phyloP scores from a whole-genome alignment of 352 stramenopile genomes.

The Pythium dissimile region DNA sequence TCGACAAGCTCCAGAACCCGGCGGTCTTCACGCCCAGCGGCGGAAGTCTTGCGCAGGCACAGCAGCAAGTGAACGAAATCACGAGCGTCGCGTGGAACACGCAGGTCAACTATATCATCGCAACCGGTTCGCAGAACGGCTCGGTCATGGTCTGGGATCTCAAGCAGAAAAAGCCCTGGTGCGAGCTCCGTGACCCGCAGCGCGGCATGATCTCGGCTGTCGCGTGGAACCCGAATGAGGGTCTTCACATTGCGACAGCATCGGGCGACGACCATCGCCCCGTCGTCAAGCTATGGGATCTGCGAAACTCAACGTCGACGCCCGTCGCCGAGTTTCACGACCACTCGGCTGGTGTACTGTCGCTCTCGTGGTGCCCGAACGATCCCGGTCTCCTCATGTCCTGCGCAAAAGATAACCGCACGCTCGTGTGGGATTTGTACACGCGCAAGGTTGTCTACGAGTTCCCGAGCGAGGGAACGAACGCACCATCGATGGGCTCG shows the following conservation, averaged over 20 bases:
- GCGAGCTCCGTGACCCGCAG: constrained; percentile 91
- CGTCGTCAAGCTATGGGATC: constrained; percentile 97
- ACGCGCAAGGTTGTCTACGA: constrained; percentile 93
- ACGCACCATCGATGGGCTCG: constrained; percentile 66
- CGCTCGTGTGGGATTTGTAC: constrained; percentile 97
- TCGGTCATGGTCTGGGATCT: constrained; percentile 97
- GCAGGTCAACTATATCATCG: constrained; percentile 97
- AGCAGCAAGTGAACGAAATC: constrained; percentile 82
- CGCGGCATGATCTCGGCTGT: constrained; percentile 90
- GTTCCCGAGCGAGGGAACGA: constrained; percentile 74
- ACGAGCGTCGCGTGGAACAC: constrained; percentile 97
- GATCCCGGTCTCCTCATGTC: constrained; percentile 92
- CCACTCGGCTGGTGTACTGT: constrained; percentile 95
- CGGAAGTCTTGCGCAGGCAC: constrained; percentile 45
- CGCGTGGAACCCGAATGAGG: constrained; percentile 97
- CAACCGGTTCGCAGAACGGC: constrained; percentile 92
- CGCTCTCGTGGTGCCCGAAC: constrained; percentile 96
- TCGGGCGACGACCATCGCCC: constrained; percentile 94
- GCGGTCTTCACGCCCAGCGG: constrained; percentile 89
- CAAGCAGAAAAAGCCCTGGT: constrained; percentile 98
- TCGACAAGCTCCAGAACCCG: constrained; percentile 89
- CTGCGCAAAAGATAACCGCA: constrained; percentile 98
- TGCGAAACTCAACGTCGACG: constrained; percentile 97
- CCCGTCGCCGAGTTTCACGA: constrained; percentile 94
- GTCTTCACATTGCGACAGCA: constrained; percentile 96